Evolutionary conservation across 108 stramenopile species (phyloP).

Genomic region (Cyclotella atomus): DNA sequence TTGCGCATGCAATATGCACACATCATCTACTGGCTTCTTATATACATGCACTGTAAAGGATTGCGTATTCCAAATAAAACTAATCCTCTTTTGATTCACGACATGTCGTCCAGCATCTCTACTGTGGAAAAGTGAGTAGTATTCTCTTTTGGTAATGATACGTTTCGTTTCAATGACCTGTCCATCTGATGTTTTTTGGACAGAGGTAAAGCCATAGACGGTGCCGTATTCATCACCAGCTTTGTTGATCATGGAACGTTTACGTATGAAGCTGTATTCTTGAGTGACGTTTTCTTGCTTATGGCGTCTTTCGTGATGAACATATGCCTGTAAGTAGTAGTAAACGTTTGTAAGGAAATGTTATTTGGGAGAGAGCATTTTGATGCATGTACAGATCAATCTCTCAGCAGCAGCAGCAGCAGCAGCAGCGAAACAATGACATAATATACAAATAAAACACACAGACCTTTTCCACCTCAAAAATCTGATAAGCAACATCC

Average conservation of each 20-base stretch:
- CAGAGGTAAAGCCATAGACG: slow-evolving; percentile 80
- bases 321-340: slow-evolving; percentile 28
- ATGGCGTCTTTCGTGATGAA: slow-evolving; percentile 44
- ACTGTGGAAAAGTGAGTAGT: slow-evolving; percentile 58
- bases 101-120: slow-evolving; percentile 73
- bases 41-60: slow-evolving; percentile 78
- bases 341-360: neutral
- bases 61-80: slow-evolving; percentile 81
- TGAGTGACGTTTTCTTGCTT: slow-evolving; percentile 35
- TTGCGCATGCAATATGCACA: slow-evolving; percentile 87
- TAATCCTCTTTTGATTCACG: slow-evolving; percentile 75
- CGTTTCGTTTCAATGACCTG: slow-evolving; percentile 80
- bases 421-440: neutral
- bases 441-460: neutral
- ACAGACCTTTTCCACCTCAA: slow-evolving; percentile 79
- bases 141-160: slow-evolving; percentile 81
- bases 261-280: slow-evolving; percentile 81
- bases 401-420: no score
- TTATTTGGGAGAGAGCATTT: neutral
- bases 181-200: slow-evolving; percentile 55
- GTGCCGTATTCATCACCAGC: slow-evolving; percentile 49
- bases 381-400: no score
- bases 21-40: slow-evolving; percentile 57
- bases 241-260: slow-evolving; percentile 59
- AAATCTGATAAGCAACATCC: slow-evolving; percentile 67